phyloP scores from a whole-genome alignment of 441 rosid genomes.

The Viola pubescens region DNA sequence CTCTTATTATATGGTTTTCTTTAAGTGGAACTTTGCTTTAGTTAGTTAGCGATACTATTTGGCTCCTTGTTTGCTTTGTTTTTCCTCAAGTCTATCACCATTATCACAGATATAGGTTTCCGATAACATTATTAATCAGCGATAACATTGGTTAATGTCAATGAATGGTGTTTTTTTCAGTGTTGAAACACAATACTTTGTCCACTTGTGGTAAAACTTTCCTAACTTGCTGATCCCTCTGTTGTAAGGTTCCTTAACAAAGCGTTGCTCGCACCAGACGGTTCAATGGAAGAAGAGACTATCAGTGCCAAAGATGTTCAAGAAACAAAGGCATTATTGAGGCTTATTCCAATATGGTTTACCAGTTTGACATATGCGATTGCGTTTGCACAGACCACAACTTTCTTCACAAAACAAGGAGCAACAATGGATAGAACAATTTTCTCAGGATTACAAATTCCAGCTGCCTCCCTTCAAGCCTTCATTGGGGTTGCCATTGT shows the following conservation, averaged over 20 bases:
- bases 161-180: no score
- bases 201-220: no score
- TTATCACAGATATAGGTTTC: no score
- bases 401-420: conserved; percentile 1
- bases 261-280: not conserved
- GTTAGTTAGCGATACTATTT: no score
- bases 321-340: not conserved
- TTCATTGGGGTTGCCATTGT: not conserved
- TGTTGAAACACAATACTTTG: no score
- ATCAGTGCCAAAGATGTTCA: not conserved
- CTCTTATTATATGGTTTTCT: not conserved
- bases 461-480: not conserved
- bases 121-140: no score
- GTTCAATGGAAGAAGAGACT: not conserved
- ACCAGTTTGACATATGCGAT: not conserved
- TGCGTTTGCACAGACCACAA: not conserved
- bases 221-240: no score
- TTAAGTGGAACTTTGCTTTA: no score
- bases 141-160: no score
- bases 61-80: no score
- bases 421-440: not conserved
- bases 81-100: no score
- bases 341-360: not conserved
- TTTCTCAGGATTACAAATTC: not conserved
- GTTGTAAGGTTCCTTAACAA: not conserved